phyloP scores from a whole-genome alignment of 495 filamentous ascomycete species.

The Usnea hakonensis region DNA sequence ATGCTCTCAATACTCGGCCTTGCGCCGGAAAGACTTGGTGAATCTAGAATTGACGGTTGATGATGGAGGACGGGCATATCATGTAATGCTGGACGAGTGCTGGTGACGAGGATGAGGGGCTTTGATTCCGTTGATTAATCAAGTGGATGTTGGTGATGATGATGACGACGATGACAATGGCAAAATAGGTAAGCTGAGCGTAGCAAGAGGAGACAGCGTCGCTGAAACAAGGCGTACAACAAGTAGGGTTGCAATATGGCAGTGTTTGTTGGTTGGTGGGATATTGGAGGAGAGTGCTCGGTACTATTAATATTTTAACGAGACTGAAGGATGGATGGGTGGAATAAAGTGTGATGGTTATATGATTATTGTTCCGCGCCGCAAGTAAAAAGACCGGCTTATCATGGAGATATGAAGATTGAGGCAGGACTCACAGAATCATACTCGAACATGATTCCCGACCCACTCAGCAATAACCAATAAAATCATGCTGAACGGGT shows the following conservation, averaged over 20 bases:
- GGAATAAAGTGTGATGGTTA: neutral
- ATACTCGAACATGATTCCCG: too few relatives aligned
- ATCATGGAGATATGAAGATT: conserved; percentile 8
- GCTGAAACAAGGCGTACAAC: neutral
- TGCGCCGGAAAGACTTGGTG: neutral
- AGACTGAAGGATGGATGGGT: neutral
- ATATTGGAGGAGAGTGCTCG: neutral
- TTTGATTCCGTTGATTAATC: neutral
- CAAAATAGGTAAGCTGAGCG: neutral
- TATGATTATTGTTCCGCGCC: conserved; percentile 16
- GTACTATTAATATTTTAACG: neutral
- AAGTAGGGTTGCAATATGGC: neutral
- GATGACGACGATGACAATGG: neutral
- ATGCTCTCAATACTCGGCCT: conserved; percentile 13
- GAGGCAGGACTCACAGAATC: too few relatives aligned
- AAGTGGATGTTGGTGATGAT: neutral
- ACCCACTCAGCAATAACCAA: too few relatives aligned
- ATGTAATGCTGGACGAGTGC: neutral
- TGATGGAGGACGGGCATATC: conserved; percentile 19
- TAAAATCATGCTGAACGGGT: too few relatives aligned
- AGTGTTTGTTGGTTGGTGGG: conserved; percentile 1
- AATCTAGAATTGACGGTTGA: conserved; percentile 7
- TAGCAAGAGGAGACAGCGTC: neutral
- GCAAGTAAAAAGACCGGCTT: conserved; percentile 8
- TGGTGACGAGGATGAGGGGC: neutral